Conservation (phyloP, 345 rosid genomes). For the Arabidopsis suecica region DNA sequence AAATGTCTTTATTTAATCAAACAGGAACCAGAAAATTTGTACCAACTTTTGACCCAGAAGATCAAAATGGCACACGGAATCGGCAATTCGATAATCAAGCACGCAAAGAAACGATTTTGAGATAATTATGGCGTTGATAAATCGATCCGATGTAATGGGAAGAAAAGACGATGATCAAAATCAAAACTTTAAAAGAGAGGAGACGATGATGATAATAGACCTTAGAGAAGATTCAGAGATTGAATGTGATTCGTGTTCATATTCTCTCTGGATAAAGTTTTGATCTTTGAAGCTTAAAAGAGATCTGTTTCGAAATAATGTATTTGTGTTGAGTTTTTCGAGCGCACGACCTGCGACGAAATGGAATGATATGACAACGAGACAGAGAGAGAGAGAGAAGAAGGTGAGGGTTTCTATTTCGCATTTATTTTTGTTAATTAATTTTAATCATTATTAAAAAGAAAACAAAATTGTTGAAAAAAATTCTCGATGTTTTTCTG, state of each 20-base stretch:
- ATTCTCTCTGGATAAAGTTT: neutral
- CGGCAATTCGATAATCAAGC: neutral
- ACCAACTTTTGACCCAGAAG: neutral
- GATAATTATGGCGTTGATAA: neutral
- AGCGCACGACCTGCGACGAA: constrained; percentile 28
- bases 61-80: neutral
- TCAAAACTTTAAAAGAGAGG: neutral
- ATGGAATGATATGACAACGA: constrained; percentile 22
- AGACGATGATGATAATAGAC: neutral
- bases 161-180: neutral
- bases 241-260: constrained; percentile 23
- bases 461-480: too few species aligned
- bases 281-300: neutral
- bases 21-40: constrained; percentile 22
- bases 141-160: constrained; percentile 29
- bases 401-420: constrained; percentile 9
- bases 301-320: constrained; percentile 11
- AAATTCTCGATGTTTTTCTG: too few species aligned
- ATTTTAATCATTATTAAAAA: neutral
- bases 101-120: constrained; percentile 4
- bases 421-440: neutral
- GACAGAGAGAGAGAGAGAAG: neutral
- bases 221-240: constrained; percentile 31
- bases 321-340: constrained; percentile 6
- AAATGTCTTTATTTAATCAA: constrained; percentile 40